A percentile compares a stretch with the other conserved stretches of the same genome.
Evolutionary conservation across 768 basidiomycete genomes (phyloP).

Genomic region (Phanerodontia chrysosporium): DNA sequence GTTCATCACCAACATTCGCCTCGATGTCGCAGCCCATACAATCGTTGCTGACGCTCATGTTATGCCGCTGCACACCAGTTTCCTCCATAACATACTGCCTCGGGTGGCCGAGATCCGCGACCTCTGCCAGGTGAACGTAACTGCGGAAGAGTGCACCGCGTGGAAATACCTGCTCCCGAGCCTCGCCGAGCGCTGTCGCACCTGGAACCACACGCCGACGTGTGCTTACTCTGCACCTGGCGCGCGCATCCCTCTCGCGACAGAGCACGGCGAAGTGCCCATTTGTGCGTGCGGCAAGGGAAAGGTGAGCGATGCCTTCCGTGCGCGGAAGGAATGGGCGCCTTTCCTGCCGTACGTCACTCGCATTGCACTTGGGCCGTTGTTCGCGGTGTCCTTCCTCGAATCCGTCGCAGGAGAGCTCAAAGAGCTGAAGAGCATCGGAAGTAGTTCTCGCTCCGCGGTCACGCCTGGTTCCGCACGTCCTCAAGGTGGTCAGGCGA

Average conservation of each 20-base stretch:
- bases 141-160: slow-evolving; percentile 34
- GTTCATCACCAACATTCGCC: slow-evolving; percentile 40
- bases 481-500: not conserved
- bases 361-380: slow-evolving; percentile 46
- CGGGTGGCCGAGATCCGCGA: not conserved
- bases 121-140: slow-evolving; percentile 18
- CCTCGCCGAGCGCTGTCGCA: slow-evolving; percentile 44
- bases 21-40: slow-evolving; percentile 47
- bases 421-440: not conserved
- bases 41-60: slow-evolving; percentile 48
- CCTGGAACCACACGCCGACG: slow-evolving; percentile 42
- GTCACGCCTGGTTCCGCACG: not conserved
- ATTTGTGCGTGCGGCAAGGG: slow-evolving; percentile 56
- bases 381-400: slow-evolving; percentile 50
- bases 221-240: slow-evolving; percentile 42
- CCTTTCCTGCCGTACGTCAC: slow-evolving; percentile 40
- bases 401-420: slow-evolving; percentile 28
- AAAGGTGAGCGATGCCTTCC: slow-evolving; percentile 35
- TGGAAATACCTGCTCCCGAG: slow-evolving; percentile 53
- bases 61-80: slow-evolving; percentile 27
- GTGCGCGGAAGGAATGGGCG: slow-evolving; percentile 31
- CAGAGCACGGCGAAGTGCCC: slow-evolving; percentile 33
- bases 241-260: slow-evolving; percentile 33
- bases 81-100: slow-evolving; percentile 10
- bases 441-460: not conserved